Evolutionary conservation across 2,329 filamentous ascomycete species (phyloP).

Genomic region (Calonectria pseudoreteaudii): DNA sequence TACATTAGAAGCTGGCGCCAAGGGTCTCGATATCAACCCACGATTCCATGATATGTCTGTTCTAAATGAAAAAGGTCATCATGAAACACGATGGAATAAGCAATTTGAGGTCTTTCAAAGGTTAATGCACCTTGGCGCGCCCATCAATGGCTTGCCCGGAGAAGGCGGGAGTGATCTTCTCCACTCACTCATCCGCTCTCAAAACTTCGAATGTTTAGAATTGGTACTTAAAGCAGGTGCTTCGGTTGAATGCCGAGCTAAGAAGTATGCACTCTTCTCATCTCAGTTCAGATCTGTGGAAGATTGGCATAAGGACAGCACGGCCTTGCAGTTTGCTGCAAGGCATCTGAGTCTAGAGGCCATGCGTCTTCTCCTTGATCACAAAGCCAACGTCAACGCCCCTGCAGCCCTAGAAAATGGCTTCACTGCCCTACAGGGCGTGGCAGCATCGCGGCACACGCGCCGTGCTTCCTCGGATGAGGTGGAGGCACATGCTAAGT

Average conservation of each 20-base stretch:
- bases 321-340: background rate
- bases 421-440: background rate
- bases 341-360: background rate
- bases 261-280: background rate
- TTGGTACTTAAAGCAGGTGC: background rate
- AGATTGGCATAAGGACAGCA: background rate
- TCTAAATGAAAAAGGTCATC: background rate
- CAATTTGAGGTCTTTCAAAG: background rate
- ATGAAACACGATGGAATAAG: background rate
- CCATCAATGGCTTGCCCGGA: background rate
- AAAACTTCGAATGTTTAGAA: background rate
- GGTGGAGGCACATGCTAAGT: background rate
- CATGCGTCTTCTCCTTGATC: background rate
- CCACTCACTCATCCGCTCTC: background rate
- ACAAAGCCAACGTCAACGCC: background rate
- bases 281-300: no score
- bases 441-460: background rate
- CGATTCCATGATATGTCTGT: no score
- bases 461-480: background rate
- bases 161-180: background rate
- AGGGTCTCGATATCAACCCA: no score
- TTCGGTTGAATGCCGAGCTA: no score
- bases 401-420: background rate
- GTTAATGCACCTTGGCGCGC: background rate
- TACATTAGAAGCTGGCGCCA: background rate